Evolutionary conservation across 2,329 filamentous ascomycete species (phyloP).

Genomic region (Cladosporium velox): DNA sequence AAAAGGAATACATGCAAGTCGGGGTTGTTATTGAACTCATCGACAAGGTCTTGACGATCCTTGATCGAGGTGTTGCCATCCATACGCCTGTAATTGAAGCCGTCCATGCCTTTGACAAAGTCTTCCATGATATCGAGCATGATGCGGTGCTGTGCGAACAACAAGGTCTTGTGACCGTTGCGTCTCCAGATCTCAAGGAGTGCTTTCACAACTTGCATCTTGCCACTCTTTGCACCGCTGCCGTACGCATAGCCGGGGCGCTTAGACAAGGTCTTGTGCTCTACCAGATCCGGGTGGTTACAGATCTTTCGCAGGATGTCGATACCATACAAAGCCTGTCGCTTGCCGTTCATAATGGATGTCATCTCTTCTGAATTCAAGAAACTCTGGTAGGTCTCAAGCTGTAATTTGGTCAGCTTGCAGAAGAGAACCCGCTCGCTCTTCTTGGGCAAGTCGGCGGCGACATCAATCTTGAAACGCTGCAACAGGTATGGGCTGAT

Average conservation of each 20-base stretch:
- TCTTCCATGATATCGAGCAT: constrained; percentile 94
- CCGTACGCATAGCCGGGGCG: constrained; percentile 77
- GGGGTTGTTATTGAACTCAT: constrained; percentile 84
- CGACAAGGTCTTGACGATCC: constrained; percentile 83
- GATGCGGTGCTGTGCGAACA: constrained; percentile 90
- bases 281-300: constrained; percentile 89
- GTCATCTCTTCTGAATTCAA: constrained; percentile 80
- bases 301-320: constrained; percentile 94
- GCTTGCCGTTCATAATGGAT: constrained; percentile 73
- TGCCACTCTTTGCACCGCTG: constrained; percentile 76
- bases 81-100: constrained; percentile 82
- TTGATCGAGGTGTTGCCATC: constrained; percentile 90
- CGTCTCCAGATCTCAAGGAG: constrained; percentile 86
- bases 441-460: constrained; percentile 90
- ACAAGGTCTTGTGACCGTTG: constrained; percentile 87
- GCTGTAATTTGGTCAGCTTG: constrained; percentile 79
- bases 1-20: constrained; percentile 84
- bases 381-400: constrained; percentile 78
- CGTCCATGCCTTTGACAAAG: constrained; percentile 68
- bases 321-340: constrained; percentile 84
- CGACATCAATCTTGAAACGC: constrained; percentile 89
- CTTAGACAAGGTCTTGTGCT: constrained; percentile 61
- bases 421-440: constrained; percentile 96
- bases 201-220: constrained; percentile 92
- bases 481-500: constrained; percentile 93